phyloP scores from a whole-genome alignment of 306 rosid species.

The Abrus precatorius region DNA sequence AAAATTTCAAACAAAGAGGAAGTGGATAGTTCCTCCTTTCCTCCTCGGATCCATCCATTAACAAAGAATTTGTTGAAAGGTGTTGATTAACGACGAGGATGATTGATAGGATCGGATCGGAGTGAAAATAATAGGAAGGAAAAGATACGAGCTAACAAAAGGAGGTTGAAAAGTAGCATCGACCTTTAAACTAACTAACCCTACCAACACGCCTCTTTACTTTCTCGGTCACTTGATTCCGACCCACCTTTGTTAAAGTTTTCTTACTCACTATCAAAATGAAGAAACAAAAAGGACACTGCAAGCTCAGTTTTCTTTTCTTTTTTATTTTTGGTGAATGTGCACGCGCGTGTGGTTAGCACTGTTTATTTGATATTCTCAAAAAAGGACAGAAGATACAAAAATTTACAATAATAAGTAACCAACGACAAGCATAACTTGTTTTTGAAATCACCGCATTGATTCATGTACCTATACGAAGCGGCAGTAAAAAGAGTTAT shows the following conservation, averaged over 20 bases:
- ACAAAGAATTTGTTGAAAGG: conserved; percentile 4
- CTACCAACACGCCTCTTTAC: conserved; percentile 37
- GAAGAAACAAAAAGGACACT: conserved; percentile 8
- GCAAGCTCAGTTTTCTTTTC: background rate
- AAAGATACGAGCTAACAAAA: conserved; percentile 45
- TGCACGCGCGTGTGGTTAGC: background rate
- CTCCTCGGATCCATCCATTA: background rate
- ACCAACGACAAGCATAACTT: conserved; percentile 10
- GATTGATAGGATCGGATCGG: conserved; percentile 44
- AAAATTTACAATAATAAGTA: background rate
- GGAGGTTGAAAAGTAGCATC: conserved; percentile 48
- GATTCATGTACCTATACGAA: background rate
- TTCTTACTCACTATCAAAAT: background rate
- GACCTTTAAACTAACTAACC: conserved; percentile 39
- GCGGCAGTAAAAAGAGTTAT: conserved; percentile 11
- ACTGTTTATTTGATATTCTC: background rate
- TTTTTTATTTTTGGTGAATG: background rate
- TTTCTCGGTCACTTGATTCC: conserved; percentile 5
- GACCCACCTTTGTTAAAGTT: conserved; percentile 6
- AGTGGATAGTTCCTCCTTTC: background rate
- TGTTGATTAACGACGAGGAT: conserved; percentile 40
- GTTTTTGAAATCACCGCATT: conserved; percentile 1
- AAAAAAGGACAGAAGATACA: background rate
- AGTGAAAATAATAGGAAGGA: background rate
- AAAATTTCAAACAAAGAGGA: background rate